phyloP scores from a whole-genome alignment of 1,284 basidiomycete species.

The Rhodotorula sp. region DNA sequence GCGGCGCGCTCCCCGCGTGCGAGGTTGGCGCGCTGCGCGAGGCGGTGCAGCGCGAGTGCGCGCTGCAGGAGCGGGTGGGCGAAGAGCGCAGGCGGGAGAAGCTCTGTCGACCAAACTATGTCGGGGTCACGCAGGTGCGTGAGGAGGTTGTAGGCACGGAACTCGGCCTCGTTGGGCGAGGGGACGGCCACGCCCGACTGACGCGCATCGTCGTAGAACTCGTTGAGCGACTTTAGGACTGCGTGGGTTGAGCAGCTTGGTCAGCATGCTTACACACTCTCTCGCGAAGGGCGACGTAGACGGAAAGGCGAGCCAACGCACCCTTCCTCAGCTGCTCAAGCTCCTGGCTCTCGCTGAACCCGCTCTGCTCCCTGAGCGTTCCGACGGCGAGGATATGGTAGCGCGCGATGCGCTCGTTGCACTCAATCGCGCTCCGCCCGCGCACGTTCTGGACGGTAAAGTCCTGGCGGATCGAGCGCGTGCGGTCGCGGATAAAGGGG shows the following conservation, averaged over 20 bases:
- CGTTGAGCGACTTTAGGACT: constrained; percentile 87
- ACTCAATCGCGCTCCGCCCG: constrained; percentile 77
- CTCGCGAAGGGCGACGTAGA: background rate
- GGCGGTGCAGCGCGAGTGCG: constrained; percentile 74
- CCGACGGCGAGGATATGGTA: constrained; percentile 90
- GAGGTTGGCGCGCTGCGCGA: constrained; percentile 76
- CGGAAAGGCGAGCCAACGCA: constrained; percentile 52
- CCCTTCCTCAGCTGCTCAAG: constrained; percentile 88
- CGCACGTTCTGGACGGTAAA: constrained; percentile 90
- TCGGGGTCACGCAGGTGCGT: constrained; percentile 84
- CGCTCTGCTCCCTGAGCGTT: constrained; percentile 57
- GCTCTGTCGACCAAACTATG: constrained; percentile 65
- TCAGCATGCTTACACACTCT: too few species aligned
- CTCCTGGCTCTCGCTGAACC: constrained; percentile 73
- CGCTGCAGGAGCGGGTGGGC: constrained; percentile 74
- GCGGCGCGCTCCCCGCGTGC: constrained; percentile 56
- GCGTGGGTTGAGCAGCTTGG: background rate
- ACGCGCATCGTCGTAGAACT: constrained; percentile 84
- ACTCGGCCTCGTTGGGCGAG: constrained; percentile 86
- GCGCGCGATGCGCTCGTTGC: constrained; percentile 88
- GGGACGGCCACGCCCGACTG: constrained; percentile 53
- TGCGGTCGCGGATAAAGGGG: constrained; percentile 88
- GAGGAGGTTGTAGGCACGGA: constrained; percentile 91
- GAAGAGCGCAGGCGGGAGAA: constrained; percentile 72
- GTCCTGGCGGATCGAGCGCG: constrained; percentile 86